Conservation (phyloP, 2,329 filamentous ascomycete species). For the Ophiocordyceps sinensis region DNA sequence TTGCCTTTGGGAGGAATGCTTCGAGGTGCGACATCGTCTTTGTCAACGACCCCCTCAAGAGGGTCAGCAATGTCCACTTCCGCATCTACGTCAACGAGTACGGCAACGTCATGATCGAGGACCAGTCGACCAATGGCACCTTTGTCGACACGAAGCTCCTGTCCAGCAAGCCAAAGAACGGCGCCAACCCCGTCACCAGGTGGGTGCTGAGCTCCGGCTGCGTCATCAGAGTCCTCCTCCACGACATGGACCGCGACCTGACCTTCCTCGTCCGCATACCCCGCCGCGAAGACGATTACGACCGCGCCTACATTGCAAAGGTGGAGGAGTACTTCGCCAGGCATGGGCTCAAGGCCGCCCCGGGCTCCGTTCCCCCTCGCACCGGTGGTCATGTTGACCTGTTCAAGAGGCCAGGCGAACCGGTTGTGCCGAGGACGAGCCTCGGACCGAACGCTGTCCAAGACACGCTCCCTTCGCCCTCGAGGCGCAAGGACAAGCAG, state of each 20-base stretch:
- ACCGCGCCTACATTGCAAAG: conserved; percentile 53
- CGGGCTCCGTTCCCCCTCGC: conserved; percentile 24
- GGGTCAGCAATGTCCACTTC: conserved; percentile 92
- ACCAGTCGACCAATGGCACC: conserved; percentile 92
- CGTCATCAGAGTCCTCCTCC: conserved; percentile 54
- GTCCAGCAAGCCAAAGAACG: conserved; percentile 22
- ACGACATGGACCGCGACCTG: conserved; percentile 41
- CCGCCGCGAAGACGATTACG: conserved; percentile 50
- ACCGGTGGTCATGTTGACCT: conserved; percentile 25
- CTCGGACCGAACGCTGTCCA: conserved; percentile 1
- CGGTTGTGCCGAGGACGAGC: conserved; percentile 2
- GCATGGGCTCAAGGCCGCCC: conserved; percentile 24
- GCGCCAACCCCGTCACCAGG: conserved; percentile 15
- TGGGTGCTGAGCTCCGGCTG: conserved; percentile 60
- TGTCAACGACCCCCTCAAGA: conserved; percentile 48
- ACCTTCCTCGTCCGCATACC: conserved; percentile 80
- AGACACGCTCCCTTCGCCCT: conserved; percentile 3
- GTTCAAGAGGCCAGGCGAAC: conserved; percentile 13
- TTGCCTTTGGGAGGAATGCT: conserved; percentile 71
- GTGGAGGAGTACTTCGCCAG: conserved; percentile 48
- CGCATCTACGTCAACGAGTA: conserved; percentile 82
- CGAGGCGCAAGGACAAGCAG: conserved; percentile 12
- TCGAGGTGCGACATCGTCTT: conserved; percentile 59
- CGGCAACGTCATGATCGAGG: conserved; percentile 80
- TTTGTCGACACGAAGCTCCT: conserved; percentile 64